Evolutionary conservation across 352 stramenopile species (phyloP).

Genomic region (Phytophthora megakarya): DNA sequence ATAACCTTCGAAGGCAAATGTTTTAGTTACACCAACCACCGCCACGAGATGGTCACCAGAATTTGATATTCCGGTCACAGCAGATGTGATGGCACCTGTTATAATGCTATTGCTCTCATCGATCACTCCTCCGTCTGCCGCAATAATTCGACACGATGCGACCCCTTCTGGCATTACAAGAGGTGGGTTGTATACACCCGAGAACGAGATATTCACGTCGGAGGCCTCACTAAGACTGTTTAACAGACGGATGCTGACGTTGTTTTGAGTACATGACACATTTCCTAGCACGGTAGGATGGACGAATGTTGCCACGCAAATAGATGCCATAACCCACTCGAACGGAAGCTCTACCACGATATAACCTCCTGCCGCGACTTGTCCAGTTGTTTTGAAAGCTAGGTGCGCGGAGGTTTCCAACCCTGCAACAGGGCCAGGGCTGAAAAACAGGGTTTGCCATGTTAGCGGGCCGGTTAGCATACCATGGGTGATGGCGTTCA

Average conservation of each 20-base stretch:
- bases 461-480: constrained; percentile 41
- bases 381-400: constrained; percentile 45
- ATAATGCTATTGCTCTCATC: constrained; percentile 42
- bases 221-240: constrained; percentile 48
- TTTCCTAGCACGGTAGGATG: constrained; percentile 36
- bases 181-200: constrained; percentile 52
- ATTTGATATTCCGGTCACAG: constrained; percentile 45
- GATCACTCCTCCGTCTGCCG: constrained; percentile 51
- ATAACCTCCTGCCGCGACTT: constrained; percentile 36
- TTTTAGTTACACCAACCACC: constrained; percentile 53
- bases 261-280: constrained; percentile 40
- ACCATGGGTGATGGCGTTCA: constrained; percentile 46
- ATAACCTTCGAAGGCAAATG: constrained; percentile 54
- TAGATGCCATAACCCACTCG: constrained; percentile 48
- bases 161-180: constrained; percentile 37
- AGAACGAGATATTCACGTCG: constrained; percentile 42
- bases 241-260: constrained; percentile 38
- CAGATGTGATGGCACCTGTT: constrained; percentile 44
- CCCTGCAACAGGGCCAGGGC: constrained; percentile 57
- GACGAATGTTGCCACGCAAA: constrained; percentile 41
- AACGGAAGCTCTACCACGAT: constrained; percentile 49
- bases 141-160: constrained; percentile 31
- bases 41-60: constrained; percentile 52
- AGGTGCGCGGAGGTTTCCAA: constrained; percentile 49
- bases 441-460: constrained; percentile 52